These are phyloP conservation scores for Starmerella potacharoeniae DNA, from an alignment of 805 yeast species.

Conservation along the genomic window DNA sequence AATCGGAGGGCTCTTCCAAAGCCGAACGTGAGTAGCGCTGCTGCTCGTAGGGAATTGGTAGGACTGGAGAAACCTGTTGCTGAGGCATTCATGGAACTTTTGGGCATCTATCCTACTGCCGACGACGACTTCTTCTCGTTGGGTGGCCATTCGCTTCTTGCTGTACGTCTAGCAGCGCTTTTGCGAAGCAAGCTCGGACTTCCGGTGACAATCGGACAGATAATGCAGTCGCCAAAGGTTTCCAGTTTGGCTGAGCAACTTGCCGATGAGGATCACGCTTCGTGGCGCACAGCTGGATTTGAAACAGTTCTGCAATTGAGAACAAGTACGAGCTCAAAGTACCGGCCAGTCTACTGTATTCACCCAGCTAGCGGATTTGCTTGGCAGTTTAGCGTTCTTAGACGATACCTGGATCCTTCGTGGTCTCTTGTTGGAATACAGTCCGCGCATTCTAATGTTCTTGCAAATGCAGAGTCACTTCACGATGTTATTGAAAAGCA, in stretches of 20 bases:
- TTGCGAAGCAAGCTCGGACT: constrained; percentile 3
- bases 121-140: constrained; percentile 83
- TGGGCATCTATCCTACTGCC: constrained; percentile 3
- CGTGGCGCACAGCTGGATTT: constrained; percentile 12
- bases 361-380: constrained; percentile 17
- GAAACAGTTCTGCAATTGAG: constrained; percentile 5
- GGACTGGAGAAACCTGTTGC: constrained; percentile 10
- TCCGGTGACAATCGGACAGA: constrained; percentile 16
- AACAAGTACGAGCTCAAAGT: background rate
- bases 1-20: constrained; percentile 73
- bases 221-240: constrained; percentile 13
- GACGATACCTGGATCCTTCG: constrained; percentile 9
- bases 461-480: constrained; percentile 4
- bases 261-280: background rate
- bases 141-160: constrained; percentile 94
- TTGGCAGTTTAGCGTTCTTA: constrained; percentile 17
- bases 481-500: constrained; percentile 10
- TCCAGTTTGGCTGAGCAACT: constrained; percentile 9
- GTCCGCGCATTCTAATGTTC: constrained; percentile 7
- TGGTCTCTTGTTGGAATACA: constrained; percentile 16
- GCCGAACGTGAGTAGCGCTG: background rate
- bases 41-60: background rate
- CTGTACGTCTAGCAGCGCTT: constrained; percentile 27
- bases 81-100: constrained; percentile 2
- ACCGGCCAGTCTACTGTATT: constrained; percentile 6